Evolutionary conservation across 805 yeast genomes (phyloP), one percentile per base, ranked within the genome.

Genomic region (Yarrowia keelungensis): DNA sequence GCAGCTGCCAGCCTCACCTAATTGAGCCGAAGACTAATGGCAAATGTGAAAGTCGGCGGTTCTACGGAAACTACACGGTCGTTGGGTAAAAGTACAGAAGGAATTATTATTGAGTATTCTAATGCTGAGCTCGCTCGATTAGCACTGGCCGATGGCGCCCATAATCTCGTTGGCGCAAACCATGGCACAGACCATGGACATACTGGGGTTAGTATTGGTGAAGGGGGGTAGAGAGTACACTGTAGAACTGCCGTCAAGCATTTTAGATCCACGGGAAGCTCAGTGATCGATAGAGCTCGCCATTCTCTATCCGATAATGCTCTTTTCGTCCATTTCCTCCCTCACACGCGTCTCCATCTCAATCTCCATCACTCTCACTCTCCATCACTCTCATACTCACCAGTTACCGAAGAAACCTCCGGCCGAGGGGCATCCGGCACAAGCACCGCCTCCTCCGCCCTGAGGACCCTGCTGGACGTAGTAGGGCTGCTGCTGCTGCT

Each of bases 401-500:
- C 46, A 62, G 56, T 62, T 49, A 19, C 47, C 56, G 22, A 62
- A 46, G 54, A 61, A 61, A 12, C 54, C 54, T 32, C 54, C 53
- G 22, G 38, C 32, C 12, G 46, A 36, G 16, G 56, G 67, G 42
- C 65, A 43, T 35, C 65, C 65, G 42, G n/a, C 15, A 15, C 64
- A 58, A 10, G 35, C 35, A 9, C 50, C 64, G 32, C 65, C 65
- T 12, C 65, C 14, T 5, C n/a, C 10, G 26, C 22, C 47, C 46
- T 41, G 49, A n/a, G 35, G 45, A 10, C 26, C 51, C 65, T 59
- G 65, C 65, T 59, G 65, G 51, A 59, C 65, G 51, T 59, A 59
- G 51, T 59, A 59, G 42, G 65, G 65, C 65, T 59, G 65, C 51
- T 59, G 65, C 51, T 59, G 65, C 46, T 59, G 65, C 51, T 59